Base-by-base conservation (phyloP, 208 protist species). In the Crithidia fasciculata region DNA sequence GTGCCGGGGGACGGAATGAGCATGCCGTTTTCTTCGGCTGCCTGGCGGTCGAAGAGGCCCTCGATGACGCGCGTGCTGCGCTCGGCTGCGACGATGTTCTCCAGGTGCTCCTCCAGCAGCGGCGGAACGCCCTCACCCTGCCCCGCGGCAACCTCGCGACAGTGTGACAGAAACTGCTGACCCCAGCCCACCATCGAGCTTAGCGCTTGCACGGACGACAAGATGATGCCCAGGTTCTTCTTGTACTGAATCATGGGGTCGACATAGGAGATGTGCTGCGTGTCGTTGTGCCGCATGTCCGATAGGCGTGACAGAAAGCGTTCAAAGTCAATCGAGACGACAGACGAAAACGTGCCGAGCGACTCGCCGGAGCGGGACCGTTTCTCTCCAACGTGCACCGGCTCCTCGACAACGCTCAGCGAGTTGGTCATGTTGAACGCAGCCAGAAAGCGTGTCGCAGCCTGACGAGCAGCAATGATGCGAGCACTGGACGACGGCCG, bases 161-260 rank as follows among this genome's bases (percentile, higher is more conserved):
- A 84, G 37, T 41, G 66, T 18, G 68, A 57, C 6, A 72, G 18
- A 61, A 93, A 85, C 60, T 73, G 63, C 40, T 47, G 36, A 0
- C 80, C 88, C 88, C 89, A 95, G 0, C 57, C 70, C 15, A 91
- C 69, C 84, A 95, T 86, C 37, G 93, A 78, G 19, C 70, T 69
- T 59, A 95, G 84, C 16, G 82, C 86, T 13, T 87, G 67, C 13
- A 97, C 83, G 12, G 86, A 84, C 39, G 80, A 65, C 19, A 93
- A 50, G 69, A 97, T 96, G 39, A 94, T 68, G 58, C 74, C 71
- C 12, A 96, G 74, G 74, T 95, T 83, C 73, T 94, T 95, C 52
- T 89, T 90, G 69, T 94, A 95, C 67, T 88, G 84, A 44, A 95
- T 78, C 53, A 95, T 81, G 0, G 92, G 89, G 69, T 97, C 92